phyloP scores from a whole-genome alignment of 2,329 filamentous ascomycete species.

The Aspergillus fumigatus region DNA sequence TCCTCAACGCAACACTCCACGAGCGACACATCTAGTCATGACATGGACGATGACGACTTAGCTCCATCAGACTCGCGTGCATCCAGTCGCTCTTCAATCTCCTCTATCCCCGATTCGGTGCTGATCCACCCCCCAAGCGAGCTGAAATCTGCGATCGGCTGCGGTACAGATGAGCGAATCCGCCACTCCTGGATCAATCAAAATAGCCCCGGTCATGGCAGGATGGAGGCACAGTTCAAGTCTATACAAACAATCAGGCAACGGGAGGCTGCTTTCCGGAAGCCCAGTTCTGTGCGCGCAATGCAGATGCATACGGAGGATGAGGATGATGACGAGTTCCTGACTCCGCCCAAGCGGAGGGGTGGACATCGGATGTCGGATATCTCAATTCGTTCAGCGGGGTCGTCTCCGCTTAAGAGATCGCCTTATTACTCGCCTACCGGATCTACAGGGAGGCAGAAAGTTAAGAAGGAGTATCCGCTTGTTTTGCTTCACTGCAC shows the following conservation, averaged over 20 bases:
- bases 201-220: conserved; percentile 9
- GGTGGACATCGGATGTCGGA: conserved; percentile 25
- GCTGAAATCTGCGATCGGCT: conserved; percentile 18
- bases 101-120: conserved; percentile 38
- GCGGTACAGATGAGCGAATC: conserved; percentile 16
- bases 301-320: conserved; percentile 43
- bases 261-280: conserved; percentile 37
- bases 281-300: conserved; percentile 43
- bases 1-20: conserved; percentile 29
- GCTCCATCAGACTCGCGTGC: conserved; percentile 22
- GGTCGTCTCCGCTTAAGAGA: conserved; percentile 28
- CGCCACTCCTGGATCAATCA: conserved; percentile 16
- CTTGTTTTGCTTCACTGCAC: conserved; percentile 59
- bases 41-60: conserved; percentile 26
- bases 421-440: conserved; percentile 34
- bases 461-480: conserved; percentile 46
- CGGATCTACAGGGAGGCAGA: conserved; percentile 26
- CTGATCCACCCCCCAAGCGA: conserved; percentile 28
- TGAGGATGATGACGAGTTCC: conserved; percentile 38
- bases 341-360: conserved; percentile 32
- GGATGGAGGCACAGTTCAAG: conserved; percentile 15
- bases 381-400: conserved; percentile 29
- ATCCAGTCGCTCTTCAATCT: conserved; percentile 40
- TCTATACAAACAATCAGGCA: conserved; percentile 27
- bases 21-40: conserved; percentile 21